Evolutionary conservation across 768 basidiomycete species (phyloP), one percentile per base, ranked within the genome.

Genomic region (Lactifluus echinatus): DNA sequence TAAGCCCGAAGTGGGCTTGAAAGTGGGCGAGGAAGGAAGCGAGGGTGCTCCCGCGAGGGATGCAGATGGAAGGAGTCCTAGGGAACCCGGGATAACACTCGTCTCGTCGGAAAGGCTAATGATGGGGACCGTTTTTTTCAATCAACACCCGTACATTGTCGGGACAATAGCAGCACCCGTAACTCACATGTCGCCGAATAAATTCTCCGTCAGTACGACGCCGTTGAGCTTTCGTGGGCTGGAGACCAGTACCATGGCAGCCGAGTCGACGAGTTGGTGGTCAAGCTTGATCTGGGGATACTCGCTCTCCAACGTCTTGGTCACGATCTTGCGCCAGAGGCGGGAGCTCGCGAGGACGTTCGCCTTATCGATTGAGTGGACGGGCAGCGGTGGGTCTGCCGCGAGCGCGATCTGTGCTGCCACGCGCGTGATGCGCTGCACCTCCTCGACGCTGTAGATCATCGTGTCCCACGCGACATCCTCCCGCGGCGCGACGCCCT

Each of bases 361-460:
- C 53, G 96, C 96, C 74, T 99, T 99, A 78, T 99, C 96, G 70
- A 99, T 78, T 0, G 93, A 95, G 72, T 92, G 90, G 57, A 99
- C 85, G 21, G 83, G 78, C 46, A 95, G 78, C 19, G 94, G 93
- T 4, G 96, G 96, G 67, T 87, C 77, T 4, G 82, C 73, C 23
- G 85, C 76, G 50, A 93, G 71, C 19, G 96, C 94, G 64, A 98
- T 89, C 71, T 91, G 87, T 36, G 90, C 94, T 11, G 95, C 96
- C 42, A 98, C 93, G 17, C 93, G 84, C 2, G 95, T 94, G 64
- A 99, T 98, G 44, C 96, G 82, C 71, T 94, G 79, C 42, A 99
- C 87, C 70, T 99, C 96, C 14, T 80, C 68, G 44, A 93, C 84
- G 60, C 88, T 92, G 78, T 99, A 99, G 56, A 86, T 80, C 83